Evolutionary conservation across 495 filamentous ascomycete genomes (phyloP).

Genomic region (Aspergillus sparsus): DNA sequence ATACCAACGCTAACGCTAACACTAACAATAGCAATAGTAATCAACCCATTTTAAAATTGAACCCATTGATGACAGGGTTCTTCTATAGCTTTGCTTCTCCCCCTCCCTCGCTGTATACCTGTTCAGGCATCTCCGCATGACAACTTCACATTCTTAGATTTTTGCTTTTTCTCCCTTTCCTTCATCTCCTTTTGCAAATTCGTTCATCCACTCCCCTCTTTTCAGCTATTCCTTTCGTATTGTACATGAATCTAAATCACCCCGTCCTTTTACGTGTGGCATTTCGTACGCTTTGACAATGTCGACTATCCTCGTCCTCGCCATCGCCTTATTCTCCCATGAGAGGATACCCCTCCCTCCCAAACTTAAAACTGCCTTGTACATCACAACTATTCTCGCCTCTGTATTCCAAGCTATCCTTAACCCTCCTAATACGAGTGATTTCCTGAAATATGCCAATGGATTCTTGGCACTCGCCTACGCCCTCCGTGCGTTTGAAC

Average conservation of each 20-base stretch:
- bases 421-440: slow-evolving; percentile 10
- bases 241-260: not conserved
- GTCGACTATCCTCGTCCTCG: slow-evolving; percentile 21
- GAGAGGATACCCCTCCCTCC: slow-evolving; percentile 14
- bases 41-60: no score
- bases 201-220: no score
- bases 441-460: slow-evolving; percentile 22
- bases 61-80: no score
- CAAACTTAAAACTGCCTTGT: slow-evolving; percentile 6
- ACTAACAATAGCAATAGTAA: no score
- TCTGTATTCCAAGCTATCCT: slow-evolving; percentile 17
- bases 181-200: no score
- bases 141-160: no score
- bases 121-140: no score
- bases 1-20: no score
- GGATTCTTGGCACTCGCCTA: slow-evolving; percentile 20
- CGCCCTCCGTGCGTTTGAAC: slow-evolving; percentile 22
- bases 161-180: no score
- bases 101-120: no score
- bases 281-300: not conserved
- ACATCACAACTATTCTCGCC: slow-evolving; percentile 6
- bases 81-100: no score
- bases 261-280: not conserved
- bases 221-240: not conserved
- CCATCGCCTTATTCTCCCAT: slow-evolving; percentile 15